A percentile compares a stretch with the other conserved stretches of the same genome.
phyloP scores from a whole-genome alignment of 352 stramenopile species.

The Globisporangium sylvaticum region DNA sequence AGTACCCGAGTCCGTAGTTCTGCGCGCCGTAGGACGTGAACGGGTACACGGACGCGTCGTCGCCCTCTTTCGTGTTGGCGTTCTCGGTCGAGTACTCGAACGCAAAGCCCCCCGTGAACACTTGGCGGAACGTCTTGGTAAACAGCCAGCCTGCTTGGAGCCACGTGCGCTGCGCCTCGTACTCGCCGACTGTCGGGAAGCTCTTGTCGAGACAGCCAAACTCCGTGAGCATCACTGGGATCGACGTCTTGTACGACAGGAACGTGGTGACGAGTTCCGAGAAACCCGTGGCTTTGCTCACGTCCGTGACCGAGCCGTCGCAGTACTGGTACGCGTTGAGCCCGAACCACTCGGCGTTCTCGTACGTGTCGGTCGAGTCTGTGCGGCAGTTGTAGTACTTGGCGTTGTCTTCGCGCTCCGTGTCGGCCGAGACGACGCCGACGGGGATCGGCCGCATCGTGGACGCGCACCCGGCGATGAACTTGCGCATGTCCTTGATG shows the following conservation, averaged over 20 bases:
- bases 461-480: slow-evolving; percentile 40
- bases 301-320: slow-evolving; percentile 32
- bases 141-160: slow-evolving; percentile 58
- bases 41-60: slow-evolving; percentile 38
- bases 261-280: slow-evolving; percentile 61
- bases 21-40: slow-evolving; percentile 70
- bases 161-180: slow-evolving; percentile 65
- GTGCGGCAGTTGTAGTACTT: slow-evolving; percentile 88
- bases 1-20: slow-evolving; percentile 89
- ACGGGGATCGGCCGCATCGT: slow-evolving; percentile 74
- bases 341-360: slow-evolving; percentile 84
- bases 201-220: slow-evolving; percentile 70
- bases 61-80: slow-evolving; percentile 45
- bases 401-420: slow-evolving; percentile 56
- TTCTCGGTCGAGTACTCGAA: slow-evolving; percentile 86
- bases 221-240: slow-evolving; percentile 80
- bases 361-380: slow-evolving; percentile 55
- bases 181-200: slow-evolving; percentile 55
- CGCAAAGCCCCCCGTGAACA: slow-evolving; percentile 67
- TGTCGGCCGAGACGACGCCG: slow-evolving; percentile 67
- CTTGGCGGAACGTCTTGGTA: slow-evolving; percentile 33
- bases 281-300: slow-evolving; percentile 47
- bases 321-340: slow-evolving; percentile 87
- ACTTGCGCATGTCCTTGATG: slow-evolving; percentile 76
- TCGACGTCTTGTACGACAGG: slow-evolving; percentile 44